A percentile compares a stretch with the other conserved stretches of the same genome.
phyloP scores from a whole-genome alignment of 192 early-diverging fungal species.

The Cladochytrium replicatum region DNA sequence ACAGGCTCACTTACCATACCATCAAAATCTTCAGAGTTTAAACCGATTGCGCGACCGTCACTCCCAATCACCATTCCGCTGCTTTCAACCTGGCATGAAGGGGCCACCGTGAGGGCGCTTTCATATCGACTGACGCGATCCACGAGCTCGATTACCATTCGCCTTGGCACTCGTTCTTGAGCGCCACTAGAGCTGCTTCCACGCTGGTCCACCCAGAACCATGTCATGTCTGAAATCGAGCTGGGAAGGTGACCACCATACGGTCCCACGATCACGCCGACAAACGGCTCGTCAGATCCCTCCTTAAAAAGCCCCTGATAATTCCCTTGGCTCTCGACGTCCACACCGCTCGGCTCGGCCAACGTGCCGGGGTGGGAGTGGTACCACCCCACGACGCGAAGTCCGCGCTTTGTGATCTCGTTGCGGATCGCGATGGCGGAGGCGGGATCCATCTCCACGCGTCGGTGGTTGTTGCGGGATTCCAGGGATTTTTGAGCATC shows the following conservation, averaged over 20 bases:
- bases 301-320: conserved; percentile 74
- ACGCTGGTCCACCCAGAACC: conserved; percentile 91
- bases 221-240: conserved; percentile 70
- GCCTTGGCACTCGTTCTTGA: too few species aligned
- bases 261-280: conserved; percentile 83
- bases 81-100: too few species aligned
- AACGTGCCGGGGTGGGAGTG: conserved; percentile 86
- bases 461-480: conserved; percentile 43
- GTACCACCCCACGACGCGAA: conserved; percentile 89
- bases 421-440: conserved; percentile 64
- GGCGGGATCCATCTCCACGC: conserved; percentile 85
- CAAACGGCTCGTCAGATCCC: conserved; percentile 61
- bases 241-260: conserved; percentile 71
- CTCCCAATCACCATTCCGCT: too few species aligned
- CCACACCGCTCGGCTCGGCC: conserved; percentile 80
- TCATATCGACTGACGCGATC: too few species aligned
- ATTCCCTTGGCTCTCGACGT: conserved; percentile 78
- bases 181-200: too few species aligned
- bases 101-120: too few species aligned
- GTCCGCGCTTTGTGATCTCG: conserved; percentile 55
- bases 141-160: too few species aligned
- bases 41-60: too few species aligned
- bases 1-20: too few species aligned
- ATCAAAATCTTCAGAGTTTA: too few species aligned
- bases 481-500: too few species aligned